These are phyloP conservation scores for Sergeia podlipaevii DNA, from an alignment of 208 protist genomes.

Conservation along the genomic window DNA sequence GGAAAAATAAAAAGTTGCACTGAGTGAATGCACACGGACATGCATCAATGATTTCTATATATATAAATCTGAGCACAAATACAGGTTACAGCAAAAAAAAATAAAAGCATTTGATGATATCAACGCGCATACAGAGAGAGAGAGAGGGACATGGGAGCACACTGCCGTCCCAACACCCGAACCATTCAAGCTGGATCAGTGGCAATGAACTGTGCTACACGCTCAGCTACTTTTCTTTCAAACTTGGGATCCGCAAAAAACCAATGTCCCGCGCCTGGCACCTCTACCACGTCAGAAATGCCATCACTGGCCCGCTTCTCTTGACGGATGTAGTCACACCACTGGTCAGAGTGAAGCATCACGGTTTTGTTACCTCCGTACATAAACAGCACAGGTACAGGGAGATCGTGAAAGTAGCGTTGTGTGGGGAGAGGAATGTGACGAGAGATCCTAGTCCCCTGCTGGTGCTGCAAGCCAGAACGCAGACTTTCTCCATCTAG, in stretches of 20 bases:
- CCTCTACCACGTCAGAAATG: conserved; percentile 57
- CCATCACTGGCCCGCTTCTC: conserved; percentile 48
- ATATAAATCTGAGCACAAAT: too few relatives aligned
- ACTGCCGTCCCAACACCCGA: too few relatives aligned
- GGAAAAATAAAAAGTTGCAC: too few relatives aligned
- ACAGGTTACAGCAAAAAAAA: too few relatives aligned
- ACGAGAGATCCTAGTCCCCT: background rate
- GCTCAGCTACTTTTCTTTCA: conserved; percentile 38
- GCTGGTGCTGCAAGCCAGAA: background rate
- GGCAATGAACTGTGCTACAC: conserved; percentile 49
- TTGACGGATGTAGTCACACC: conserved; percentile 48
- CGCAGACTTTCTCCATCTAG: too few relatives aligned
- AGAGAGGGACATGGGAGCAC: too few relatives aligned
- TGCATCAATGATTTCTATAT: too few relatives aligned
- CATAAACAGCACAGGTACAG: conserved; percentile 60
- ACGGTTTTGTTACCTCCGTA: conserved; percentile 52
- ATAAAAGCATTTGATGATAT: too few relatives aligned
- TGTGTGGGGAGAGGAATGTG: conserved; percentile 37
- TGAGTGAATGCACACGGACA: too few relatives aligned
- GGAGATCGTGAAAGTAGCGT: conserved; percentile 56
- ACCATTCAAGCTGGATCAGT: background rate
- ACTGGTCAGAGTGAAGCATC: conserved; percentile 61
- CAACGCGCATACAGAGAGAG: too few relatives aligned
- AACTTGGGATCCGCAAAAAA: conserved; percentile 69
- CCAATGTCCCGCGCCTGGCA: conserved; percentile 70